Conservation (phyloP, 495 filamentous ascomycete species). For the Penicillium lividum region DNA sequence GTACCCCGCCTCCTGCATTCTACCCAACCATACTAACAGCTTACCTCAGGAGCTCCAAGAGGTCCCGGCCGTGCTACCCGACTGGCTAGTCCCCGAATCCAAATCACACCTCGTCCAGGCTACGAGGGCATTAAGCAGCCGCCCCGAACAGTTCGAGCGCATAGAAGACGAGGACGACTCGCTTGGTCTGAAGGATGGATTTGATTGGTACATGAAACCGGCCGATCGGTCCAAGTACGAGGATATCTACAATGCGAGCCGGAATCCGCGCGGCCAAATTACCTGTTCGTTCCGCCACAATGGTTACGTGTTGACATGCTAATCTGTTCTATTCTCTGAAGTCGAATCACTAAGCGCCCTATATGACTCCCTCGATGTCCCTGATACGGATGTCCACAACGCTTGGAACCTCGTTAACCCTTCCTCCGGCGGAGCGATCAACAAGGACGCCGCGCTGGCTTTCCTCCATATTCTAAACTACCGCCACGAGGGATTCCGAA, state of each 20-base stretch:
- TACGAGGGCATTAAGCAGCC: constrained; percentile 72
- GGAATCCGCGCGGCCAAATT: constrained; percentile 81
- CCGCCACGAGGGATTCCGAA: constrained; percentile 91
- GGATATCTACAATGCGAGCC: constrained; percentile 89
- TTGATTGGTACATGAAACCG: constrained; percentile 99
- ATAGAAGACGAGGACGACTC: constrained; percentile 74
- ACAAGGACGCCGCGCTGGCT: constrained; percentile 89
- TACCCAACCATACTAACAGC: neutral
- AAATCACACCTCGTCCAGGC: constrained; percentile 96
- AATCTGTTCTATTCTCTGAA: constrained; percentile 29
- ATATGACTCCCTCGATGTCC: constrained; percentile 89
- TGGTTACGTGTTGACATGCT: neutral
- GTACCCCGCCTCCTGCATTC: constrained; percentile 27
- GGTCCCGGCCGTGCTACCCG: constrained; percentile 79
- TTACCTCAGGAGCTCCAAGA: constrained; percentile 73
- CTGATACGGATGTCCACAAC: constrained; percentile 88
- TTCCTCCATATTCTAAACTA: constrained; percentile 96
- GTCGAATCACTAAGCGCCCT: constrained; percentile 79
- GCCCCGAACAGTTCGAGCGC: constrained; percentile 77
- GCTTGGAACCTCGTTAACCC: constrained; percentile 99
- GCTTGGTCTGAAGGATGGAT: constrained; percentile 86
- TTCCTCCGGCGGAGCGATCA: constrained; percentile 71
- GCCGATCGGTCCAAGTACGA: constrained; percentile 89
- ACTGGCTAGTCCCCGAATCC: constrained; percentile 95
- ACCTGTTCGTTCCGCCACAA: constrained; percentile 57